Conservation (phyloP, 2,329 filamentous ascomycete genomes). For the Scolecobasidium constrictum region DNA sequence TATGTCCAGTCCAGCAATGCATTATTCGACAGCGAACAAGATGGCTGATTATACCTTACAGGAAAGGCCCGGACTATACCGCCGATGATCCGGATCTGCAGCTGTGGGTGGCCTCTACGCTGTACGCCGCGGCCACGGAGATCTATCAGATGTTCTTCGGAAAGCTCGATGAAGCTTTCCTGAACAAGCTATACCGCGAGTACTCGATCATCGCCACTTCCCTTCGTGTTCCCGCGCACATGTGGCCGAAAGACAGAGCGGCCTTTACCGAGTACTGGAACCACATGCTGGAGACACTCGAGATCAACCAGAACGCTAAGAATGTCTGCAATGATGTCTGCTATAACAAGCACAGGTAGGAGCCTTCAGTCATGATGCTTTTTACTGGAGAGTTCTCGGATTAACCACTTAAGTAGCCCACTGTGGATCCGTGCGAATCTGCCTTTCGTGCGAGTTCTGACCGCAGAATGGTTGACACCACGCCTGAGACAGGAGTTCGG, state of each 20-base stretch:
- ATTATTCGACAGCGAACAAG: too few species aligned
- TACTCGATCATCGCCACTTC: slow-evolving; percentile 19
- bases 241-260: slow-evolving; percentile 25
- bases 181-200: slow-evolving; percentile 19
- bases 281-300: slow-evolving; percentile 21
- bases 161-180: slow-evolving; percentile 15
- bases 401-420: too few species aligned
- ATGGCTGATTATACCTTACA: too few species aligned
- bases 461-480: slow-evolving; percentile 19
- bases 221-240: slow-evolving; percentile 21
- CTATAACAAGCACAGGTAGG: slow-evolving; percentile 17
- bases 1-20: too few species aligned
- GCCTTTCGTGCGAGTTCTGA: slow-evolving; percentile 20
- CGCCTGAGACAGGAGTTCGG: slow-evolving; percentile 19
- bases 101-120: slow-evolving; percentile 30
- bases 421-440: slow-evolving; percentile 17
- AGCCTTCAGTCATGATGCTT: too few species aligned
- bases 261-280: slow-evolving; percentile 31
- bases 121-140: slow-evolving; percentile 26
- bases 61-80: slow-evolving; percentile 20
- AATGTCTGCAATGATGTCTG: slow-evolving; percentile 20
- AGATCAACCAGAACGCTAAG: slow-evolving; percentile 21
- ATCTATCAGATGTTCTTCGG: slow-evolving; percentile 28
- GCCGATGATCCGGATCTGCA: slow-evolving; percentile 28
- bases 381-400: too few species aligned